Conservation (phyloP, 805 yeast genomes). For the Lachancea dasiensis region DNA sequence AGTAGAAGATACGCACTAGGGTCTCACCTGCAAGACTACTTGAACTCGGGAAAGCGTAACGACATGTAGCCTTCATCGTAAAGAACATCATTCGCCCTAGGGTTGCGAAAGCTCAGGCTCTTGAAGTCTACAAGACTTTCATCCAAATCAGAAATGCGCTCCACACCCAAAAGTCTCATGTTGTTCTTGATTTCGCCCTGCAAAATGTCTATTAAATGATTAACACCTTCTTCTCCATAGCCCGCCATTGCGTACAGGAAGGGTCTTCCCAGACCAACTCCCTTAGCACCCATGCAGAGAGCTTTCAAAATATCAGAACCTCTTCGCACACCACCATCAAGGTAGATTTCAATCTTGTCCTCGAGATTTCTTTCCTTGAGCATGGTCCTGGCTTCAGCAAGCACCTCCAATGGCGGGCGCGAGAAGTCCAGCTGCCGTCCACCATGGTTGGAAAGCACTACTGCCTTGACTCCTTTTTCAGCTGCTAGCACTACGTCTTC, state of each 20-base stretch:
- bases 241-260: slow-evolving; percentile 73
- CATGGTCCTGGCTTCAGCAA: slow-evolving; percentile 47
- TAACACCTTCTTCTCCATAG: slow-evolving; percentile 72
- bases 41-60: slow-evolving; percentile 7
- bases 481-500: slow-evolving; percentile 60
- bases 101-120: slow-evolving; percentile 31
- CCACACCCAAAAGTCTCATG: slow-evolving; percentile 62
- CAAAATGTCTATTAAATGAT: slow-evolving; percentile 54
- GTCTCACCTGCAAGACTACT: too few relatives aligned
- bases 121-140: slow-evolving; percentile 36
- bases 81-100: slow-evolving; percentile 28
- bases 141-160: slow-evolving; percentile 40
- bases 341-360: slow-evolving; percentile 52
- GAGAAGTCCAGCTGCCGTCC: slow-evolving; percentile 65
- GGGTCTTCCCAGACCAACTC: slow-evolving; percentile 71
- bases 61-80: slow-evolving; percentile 18
- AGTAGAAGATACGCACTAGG: too few relatives aligned
- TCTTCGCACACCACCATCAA: slow-evolving; percentile 75
- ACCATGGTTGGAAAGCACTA: slow-evolving; percentile 67
- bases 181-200: slow-evolving; percentile 56
- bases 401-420: slow-evolving; percentile 54
- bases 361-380: slow-evolving; percentile 38
- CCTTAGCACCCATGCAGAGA: slow-evolving; percentile 68
- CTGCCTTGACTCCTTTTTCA: slow-evolving; percentile 54
- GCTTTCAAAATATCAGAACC: slow-evolving; percentile 78